Base-by-base conservation (phyloP, 495 filamentous ascomycete species). In the Cercophora samala region DNA sequence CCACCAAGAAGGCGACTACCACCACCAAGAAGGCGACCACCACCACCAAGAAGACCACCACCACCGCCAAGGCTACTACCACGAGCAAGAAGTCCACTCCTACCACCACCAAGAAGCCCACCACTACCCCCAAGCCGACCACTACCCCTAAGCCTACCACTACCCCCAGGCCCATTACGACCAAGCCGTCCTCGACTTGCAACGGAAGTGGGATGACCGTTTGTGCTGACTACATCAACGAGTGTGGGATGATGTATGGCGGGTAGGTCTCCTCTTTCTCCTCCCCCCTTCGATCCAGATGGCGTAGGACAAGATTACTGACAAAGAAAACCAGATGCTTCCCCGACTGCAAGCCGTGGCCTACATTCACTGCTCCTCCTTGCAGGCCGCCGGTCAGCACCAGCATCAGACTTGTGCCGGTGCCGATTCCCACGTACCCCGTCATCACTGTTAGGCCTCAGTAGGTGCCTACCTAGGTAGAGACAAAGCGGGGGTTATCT, bases 261-360 rank as follows among this genome's bases (percentile, higher is more conserved):
- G 69, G 67, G 72, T 71, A 67, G 71, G 8, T 29, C 26, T 8
- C 26, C 26, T 29, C 26, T 29, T 8, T 64, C 52, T 18, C 1
- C 60, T 51, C 25, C 1, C 60, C 25, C 25, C 22, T 21, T 29
- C 5, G 18, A 15, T 19, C 54, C 5, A 3, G 18, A n/a, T n/a
- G 37, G 11, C 6, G n/a, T 51, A 25, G 32, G 19, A 5, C 15
- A 5, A 23, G 8, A 22, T 18, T 22, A 37, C 4, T 29, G 29
- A 55, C 58, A 23, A 24, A n/a, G 17, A 53, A 37, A 25, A 32
- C 23, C n/a, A 73, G 70, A 60, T 73, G 70, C 66, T 73, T 70
- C 64, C 66, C 60, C 24, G 70, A 73, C 51, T 73, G 68, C 68
- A 68, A 63, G 58, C 69, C 69, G 25, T 71, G 69, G 69, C 69